Base-by-base conservation (phyloP, 768 basidiomycete genomes). In the Brasilioporus rufonigricans region DNA sequence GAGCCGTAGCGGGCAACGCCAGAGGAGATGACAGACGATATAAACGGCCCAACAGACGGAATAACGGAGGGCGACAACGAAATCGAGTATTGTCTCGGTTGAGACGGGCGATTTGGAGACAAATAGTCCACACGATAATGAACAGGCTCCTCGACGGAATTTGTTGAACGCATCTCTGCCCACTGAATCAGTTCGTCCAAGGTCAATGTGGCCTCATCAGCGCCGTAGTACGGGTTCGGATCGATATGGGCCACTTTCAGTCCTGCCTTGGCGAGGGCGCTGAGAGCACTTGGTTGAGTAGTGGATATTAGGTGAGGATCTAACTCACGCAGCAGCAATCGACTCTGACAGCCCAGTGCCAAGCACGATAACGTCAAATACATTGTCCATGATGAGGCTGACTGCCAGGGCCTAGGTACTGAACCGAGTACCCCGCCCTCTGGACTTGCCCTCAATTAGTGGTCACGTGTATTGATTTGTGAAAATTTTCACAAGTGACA, bases 1-100 rank as follows among this genome's bases (percentile, higher is more conserved):
- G 86, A 87, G n/a, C 93, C 91, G 65, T 98, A 98, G 53, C 87
- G 85, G 9, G 93, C 80, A 14, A 98, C 93, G 23, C 92, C 89
- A 13, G 91, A 93, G 1, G 80, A 76, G 11, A 96, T 76, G 4
- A 98, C 76, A 2, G 88, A 81, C 2, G 88, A 80, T 39, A 98
- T 91, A 31, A 91, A 77, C 0, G 88, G 80, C 0, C 95, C 94
- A 8, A 81, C 65, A 0, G 92, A 86, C 2, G 91, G 87, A 16
- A 98, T 84, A 3, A 98, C 74, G 2, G 88, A 77, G 0, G 95
- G 95, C 9, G 81, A 77, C n/a, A 98, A 80, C 14, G 91, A 94
- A 26, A 98, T 73, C 0, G 93, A 85, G 70, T 94, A 98, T 49
- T 87, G 84, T 27, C 90, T 83, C 24, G 87, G 76, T 33, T 84